Percentiles rank a stretch among this genome's conserved stretches.
phyloP scores from a whole-genome alignment of 1,139 yeast genomes.

The Candida sanyaensis region DNA sequence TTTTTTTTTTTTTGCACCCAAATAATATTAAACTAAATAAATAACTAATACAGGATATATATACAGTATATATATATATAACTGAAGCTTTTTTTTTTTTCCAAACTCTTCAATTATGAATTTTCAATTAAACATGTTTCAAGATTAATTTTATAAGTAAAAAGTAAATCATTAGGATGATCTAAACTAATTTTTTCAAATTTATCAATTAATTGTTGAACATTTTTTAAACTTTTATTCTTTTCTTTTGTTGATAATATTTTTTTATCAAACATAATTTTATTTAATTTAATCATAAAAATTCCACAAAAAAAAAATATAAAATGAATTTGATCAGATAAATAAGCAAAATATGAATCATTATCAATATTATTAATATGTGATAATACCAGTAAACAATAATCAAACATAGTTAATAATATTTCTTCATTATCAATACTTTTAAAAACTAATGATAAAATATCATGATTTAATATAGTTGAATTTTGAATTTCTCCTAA shows the following conservation, averaged over 20 bases:
- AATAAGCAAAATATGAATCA: slow-evolving; percentile 65
- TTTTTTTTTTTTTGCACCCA: background rate
- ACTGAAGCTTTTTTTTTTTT: too few relatives aligned
- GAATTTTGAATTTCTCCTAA: background rate
- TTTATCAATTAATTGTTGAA: slow-evolving; percentile 28
- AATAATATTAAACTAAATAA: background rate
- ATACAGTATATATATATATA: too few relatives aligned
- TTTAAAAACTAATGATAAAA: background rate
- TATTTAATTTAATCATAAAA: slow-evolving; percentile 36
- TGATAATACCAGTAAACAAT: slow-evolving; percentile 21
- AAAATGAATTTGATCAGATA: slow-evolving; percentile 69
- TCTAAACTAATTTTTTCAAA: slow-evolving; percentile 31
- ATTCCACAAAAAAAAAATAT: slow-evolving; percentile 54
- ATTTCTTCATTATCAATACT: background rate
- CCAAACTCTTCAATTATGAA: too few relatives aligned
- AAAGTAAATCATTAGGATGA: slow-evolving; percentile 29
- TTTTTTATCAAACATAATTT: slow-evolving; percentile 7
- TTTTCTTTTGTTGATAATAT: background rate
- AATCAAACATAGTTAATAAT: slow-evolving; percentile 18
- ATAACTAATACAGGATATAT: too few relatives aligned
- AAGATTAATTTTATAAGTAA: slow-evolving; percentile 31
- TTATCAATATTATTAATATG: slow-evolving; percentile 45
- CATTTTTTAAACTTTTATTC: slow-evolving; percentile 13
- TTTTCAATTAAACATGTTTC: slow-evolving; percentile 15
- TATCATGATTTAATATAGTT: background rate